Evolutionary conservation across 805 yeast species (phyloP).

Genomic region (Candida loeiensis): DNA sequence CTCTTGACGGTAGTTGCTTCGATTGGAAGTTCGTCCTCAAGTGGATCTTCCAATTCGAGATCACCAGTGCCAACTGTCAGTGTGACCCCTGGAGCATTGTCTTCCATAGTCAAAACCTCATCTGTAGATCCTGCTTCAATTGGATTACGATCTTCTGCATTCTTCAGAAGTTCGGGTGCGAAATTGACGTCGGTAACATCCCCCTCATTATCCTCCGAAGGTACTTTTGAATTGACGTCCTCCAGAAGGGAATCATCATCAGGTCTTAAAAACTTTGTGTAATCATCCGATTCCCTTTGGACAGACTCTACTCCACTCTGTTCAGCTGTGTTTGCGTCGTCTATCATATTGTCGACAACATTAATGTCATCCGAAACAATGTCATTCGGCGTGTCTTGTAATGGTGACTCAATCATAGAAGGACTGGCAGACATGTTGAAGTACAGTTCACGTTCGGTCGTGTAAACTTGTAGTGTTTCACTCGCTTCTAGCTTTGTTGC

Average conservation of each 20-base stretch:
- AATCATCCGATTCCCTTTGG: not conserved
- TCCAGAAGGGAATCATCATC: not conserved
- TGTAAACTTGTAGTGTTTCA: not conserved
- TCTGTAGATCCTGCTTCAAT: not conserved
- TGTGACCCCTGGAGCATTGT: not conserved
- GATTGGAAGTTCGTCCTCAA: constrained; percentile 2
- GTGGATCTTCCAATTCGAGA: not conserved
- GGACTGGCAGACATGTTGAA: constrained; percentile 5
- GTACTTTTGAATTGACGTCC: not conserved
- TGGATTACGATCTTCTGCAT: not conserved
- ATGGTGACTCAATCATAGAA: not conserved
- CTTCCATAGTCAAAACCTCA: not conserved
- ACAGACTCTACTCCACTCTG: not conserved
- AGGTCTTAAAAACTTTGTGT: not conserved
- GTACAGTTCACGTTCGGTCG: not conserved
- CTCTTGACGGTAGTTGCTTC: not conserved
- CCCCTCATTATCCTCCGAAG: not conserved
- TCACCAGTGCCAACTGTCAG: not conserved
- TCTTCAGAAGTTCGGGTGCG: not conserved
- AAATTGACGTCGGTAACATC: not conserved
- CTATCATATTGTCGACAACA: not conserved
- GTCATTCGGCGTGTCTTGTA: constrained; percentile 1
- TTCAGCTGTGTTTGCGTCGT: not conserved
- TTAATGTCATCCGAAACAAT: not conserved
- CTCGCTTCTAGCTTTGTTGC: not conserved